Conservation (phyloP, 2,329 filamentous ascomycete species). For the Pseudogymnoascus sp. region DNA sequence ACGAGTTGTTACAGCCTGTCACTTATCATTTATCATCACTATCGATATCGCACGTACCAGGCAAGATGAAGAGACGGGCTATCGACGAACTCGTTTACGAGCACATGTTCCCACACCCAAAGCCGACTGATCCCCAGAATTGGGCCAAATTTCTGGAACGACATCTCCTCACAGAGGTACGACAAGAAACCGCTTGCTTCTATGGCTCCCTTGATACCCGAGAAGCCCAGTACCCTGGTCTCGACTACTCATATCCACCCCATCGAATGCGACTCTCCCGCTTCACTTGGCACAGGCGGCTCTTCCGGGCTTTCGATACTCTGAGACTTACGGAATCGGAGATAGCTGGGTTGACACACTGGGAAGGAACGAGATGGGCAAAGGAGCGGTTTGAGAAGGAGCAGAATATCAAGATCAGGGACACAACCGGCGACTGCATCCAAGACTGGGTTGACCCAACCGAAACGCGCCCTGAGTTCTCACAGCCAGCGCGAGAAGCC, state of each 20-base stretch:
- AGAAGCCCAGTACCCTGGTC: slow-evolving; percentile 72
- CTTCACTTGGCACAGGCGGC: slow-evolving; percentile 66
- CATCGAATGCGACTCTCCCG: slow-evolving; percentile 71
- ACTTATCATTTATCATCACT: background rate
- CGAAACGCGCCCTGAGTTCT: slow-evolving; percentile 16
- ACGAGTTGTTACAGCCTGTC: background rate
- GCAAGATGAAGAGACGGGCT: slow-evolving; percentile 60
- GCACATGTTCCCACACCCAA: slow-evolving; percentile 62
- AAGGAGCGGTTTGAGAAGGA: slow-evolving; percentile 73
- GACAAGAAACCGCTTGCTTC: slow-evolving; percentile 64
- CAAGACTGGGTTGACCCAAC: slow-evolving; percentile 49
- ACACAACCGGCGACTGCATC: slow-evolving; percentile 65
- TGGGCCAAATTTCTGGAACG: slow-evolving; percentile 64
- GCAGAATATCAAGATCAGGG: slow-evolving; percentile 59
- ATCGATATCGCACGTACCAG: slow-evolving; percentile 4
- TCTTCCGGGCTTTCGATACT: slow-evolving; percentile 68
- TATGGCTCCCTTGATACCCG: slow-evolving; percentile 72
- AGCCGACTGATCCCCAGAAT: slow-evolving; percentile 58
- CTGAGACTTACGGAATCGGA: slow-evolving; percentile 61
- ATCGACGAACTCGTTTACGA: slow-evolving; percentile 68
- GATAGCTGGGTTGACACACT: slow-evolving; percentile 65
- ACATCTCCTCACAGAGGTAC: slow-evolving; percentile 64
- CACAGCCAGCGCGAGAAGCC: slow-evolving; percentile 14
- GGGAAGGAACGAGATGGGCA: slow-evolving; percentile 78
- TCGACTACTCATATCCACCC: slow-evolving; percentile 66